These are phyloP conservation scores for Vitis riparia DNA, from an alignment of 164 flowering plant species.

Conservation along the genomic window DNA sequence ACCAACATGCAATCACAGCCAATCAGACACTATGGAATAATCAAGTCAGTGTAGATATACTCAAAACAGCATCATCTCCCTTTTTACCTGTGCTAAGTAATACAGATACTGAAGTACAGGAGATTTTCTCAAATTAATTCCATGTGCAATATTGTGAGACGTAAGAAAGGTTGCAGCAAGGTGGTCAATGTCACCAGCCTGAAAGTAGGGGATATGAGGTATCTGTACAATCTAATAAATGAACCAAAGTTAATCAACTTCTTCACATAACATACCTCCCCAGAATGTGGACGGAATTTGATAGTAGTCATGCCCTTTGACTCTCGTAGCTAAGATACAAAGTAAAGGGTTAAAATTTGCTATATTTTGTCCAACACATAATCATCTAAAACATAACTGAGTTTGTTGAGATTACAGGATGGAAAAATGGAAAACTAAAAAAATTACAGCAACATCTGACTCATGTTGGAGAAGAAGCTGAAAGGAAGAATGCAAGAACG, in stretches of 20 bases:
- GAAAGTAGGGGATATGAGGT: constrained; percentile 24
- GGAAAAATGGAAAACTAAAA: neutral
- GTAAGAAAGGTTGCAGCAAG: constrained; percentile 96
- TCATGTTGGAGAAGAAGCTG: constrained; percentile 18
- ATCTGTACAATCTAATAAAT: neutral
- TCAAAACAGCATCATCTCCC: neutral
- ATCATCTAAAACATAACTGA: neutral
- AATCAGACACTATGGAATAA: constrained; percentile 5
- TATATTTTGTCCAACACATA: neutral
- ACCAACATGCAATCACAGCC: constrained; percentile 9
- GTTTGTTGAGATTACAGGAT: neutral
- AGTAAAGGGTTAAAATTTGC: neutral
- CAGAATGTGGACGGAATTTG: constrained; percentile 93
- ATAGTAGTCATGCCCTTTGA: constrained; percentile 96
- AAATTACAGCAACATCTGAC: neutral
- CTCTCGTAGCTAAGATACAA: constrained; percentile 69
- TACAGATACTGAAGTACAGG: constrained; percentile 96
- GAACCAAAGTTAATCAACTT: neutral
- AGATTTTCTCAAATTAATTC: constrained; percentile 91
- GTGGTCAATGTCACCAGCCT: constrained; percentile 99
- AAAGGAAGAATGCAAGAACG: neutral
- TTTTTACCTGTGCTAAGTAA: constrained; percentile 83
- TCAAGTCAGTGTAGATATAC: neutral
- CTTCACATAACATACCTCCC: constrained; percentile 62
- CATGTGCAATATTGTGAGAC: constrained; percentile 88